These are phyloP conservation scores for Microstegium vimineum DNA, from an alignment of 176 grass and related monocot genomes.

Conservation along the genomic window DNA sequence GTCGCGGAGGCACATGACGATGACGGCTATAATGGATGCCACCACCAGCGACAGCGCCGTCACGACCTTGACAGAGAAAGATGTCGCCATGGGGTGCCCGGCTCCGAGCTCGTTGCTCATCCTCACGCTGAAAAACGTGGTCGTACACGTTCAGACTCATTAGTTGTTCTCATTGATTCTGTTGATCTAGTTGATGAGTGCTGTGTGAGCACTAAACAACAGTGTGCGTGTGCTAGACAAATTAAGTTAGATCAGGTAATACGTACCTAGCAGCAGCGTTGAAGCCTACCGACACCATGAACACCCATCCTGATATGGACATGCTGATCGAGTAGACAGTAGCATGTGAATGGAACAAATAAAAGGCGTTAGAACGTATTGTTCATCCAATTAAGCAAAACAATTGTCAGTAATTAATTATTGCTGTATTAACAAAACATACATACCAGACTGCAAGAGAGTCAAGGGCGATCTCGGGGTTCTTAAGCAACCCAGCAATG, in stretches of 20 bases:
- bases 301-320: constrained; percentile 63
- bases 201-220: no score
- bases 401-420: no score
- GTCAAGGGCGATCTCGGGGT: constrained; percentile 56
- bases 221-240: no score
- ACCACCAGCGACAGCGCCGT: not conserved
- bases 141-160: no score
- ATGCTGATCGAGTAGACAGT: constrained; percentile 19
- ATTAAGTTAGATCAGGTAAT: no score
- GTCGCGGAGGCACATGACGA: constrained; percentile 27
- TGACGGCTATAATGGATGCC: not conserved
- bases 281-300: constrained; percentile 88
- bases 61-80: constrained; percentile 13
- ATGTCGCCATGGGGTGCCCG: constrained; percentile 12
- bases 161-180: no score
- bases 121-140: constrained; percentile 61
- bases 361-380: no score
- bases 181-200: no score
- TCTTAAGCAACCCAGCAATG: constrained; percentile 47
- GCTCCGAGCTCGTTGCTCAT: constrained; percentile 30
- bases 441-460: constrained; percentile 39
- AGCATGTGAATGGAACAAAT: no score
- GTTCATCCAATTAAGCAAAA: no score
- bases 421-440: no score
- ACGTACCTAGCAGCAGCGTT: constrained; percentile 82